Evolutionary conservation across 2,329 filamentous ascomycete species (phyloP).

Genomic region (Colletotrichum shisoi): DNA sequence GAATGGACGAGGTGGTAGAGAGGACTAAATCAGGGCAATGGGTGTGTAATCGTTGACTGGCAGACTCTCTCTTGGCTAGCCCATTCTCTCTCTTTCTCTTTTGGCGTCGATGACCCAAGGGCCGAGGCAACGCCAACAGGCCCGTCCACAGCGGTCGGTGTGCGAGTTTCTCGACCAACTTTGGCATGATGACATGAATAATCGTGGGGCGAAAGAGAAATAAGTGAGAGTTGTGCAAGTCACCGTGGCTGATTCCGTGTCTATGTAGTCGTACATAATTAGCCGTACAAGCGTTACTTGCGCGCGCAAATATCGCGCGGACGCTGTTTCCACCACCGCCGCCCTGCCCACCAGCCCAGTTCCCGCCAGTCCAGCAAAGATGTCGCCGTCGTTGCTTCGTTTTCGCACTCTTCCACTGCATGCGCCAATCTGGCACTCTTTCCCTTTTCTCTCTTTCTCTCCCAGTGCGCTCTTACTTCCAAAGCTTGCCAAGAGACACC

Average conservation of each 20-base stretch:
- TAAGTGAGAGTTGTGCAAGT: conserved; percentile 15
- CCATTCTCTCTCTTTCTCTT: too few relatives aligned
- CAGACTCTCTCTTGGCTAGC: too few relatives aligned
- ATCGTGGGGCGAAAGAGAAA: background rate
- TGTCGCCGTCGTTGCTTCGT: conserved; percentile 20
- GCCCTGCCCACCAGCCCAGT: conserved; percentile 19
- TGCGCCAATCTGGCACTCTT: background rate
- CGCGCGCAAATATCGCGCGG: conserved; percentile 20
- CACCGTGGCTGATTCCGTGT: conserved; percentile 38
- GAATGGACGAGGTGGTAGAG: too few relatives aligned
- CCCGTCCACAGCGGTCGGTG: background rate
- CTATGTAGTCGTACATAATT: conserved; percentile 39
- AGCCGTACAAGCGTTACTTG: conserved; percentile 36
- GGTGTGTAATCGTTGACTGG: too few relatives aligned
- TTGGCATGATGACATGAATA: background rate
- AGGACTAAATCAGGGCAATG: background rate
- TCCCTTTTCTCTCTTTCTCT: conserved; percentile 1
- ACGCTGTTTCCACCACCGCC: conserved; percentile 28
- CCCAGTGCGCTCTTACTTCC: conserved; percentile 51
- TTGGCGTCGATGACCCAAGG: background rate
- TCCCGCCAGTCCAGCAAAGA: conserved; percentile 37
- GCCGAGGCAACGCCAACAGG: background rate
- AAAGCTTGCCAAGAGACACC: conserved; percentile 86
- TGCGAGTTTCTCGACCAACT: background rate
- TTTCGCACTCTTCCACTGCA: conserved; percentile 16